These are phyloP conservation scores for Lactifluus piperatus DNA, from an alignment of 768 basidiomycete species.

Conservation along the genomic window DNA sequence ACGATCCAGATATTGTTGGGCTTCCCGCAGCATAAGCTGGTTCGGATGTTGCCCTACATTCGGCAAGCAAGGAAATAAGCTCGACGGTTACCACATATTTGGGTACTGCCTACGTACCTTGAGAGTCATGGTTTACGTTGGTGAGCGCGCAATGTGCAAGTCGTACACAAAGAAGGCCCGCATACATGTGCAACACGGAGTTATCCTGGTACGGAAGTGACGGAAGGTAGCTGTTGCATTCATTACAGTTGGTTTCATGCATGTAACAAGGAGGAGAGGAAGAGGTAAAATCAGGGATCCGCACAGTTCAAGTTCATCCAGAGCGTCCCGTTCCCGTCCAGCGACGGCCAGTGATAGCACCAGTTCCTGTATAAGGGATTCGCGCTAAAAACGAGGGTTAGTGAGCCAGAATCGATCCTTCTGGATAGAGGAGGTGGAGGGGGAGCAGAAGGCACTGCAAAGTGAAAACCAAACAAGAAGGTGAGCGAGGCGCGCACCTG, in stretches of 20 bases:
- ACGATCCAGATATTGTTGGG: slow-evolving; percentile 58
- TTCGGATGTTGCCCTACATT: slow-evolving; percentile 21
- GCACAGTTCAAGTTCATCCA: slow-evolving; percentile 82
- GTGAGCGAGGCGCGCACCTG: slow-evolving; percentile 38
- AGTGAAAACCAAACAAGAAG: slow-evolving; percentile 2
- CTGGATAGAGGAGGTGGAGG: neutral
- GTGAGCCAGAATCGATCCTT: neutral
- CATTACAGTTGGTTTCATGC: neutral
- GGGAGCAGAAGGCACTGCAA: neutral
- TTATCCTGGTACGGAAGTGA: slow-evolving; percentile 85
- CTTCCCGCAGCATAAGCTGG: slow-evolving; percentile 37
- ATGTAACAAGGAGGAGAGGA: slow-evolving; percentile 3
- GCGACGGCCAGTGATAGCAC: slow-evolving; percentile 54
- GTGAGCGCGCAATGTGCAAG: slow-evolving; percentile 36
- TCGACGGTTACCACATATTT: neutral
- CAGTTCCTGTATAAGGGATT: slow-evolving; percentile 67
- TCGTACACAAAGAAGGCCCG: slow-evolving; percentile 65
- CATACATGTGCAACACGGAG: slow-evolving; percentile 70
- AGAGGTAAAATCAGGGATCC: slow-evolving; percentile 24
- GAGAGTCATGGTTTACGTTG: neutral
- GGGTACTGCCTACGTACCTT: slow-evolving; percentile 9
- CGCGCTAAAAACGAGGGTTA: slow-evolving; percentile 42
- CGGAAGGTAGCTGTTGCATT: slow-evolving; percentile 65
- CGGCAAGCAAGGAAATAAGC: neutral
- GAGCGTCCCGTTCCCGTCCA: slow-evolving; percentile 54